Evolutionary conservation across 345 rosid species (phyloP), one percentile per base, ranked within the genome.

Genomic region (Anastatica hierochuntica): DNA sequence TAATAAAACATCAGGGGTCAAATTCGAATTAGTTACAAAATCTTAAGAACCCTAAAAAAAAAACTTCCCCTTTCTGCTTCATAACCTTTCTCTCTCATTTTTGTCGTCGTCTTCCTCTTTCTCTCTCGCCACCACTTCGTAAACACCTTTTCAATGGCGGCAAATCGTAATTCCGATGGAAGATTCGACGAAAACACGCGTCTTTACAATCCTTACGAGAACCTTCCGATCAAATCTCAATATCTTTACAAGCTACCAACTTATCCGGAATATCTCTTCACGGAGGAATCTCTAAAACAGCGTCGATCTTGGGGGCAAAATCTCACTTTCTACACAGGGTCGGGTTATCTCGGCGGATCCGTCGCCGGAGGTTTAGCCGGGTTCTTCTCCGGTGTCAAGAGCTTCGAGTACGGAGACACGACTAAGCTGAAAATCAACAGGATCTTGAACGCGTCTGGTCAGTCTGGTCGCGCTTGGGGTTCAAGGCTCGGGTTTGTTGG

Each of bases 231-330:
- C 60, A 70, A 67, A 8, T 47, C 63, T 10, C 56, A 56, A 33
- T 34, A 56, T 30, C 80, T 78, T 17, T 84, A 92, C 79, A 73
- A 78, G 75, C 88, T 92, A 56, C 88, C 88, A 16, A 81, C 83
- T 30, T 78, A 88, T 3, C 95, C 98, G 8, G 96, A 87, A 41
- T 82, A 60, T 61, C 96, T 87, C 60, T 90, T 84, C 70, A 15
- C 82, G n/a, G 98, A 90, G 40, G 92, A 87, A 49, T 68, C 95
- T 17, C 23, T 76, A 53, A 78, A 44, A 64, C 78, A 81, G 47
- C 95, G 95, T 63, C 96, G 96, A 45, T 82, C 95, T 30, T 86
- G 96, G 98, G 98, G 98, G 9, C 96, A 86, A 63, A 90, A 87
- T 35, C 85, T 90, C 58, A 53, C 10, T n/a, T 90, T 82, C 59